These are phyloP conservation scores for Agroathelia rolfsii DNA, from an alignment of 1,284 basidiomycete species.

Conservation along the genomic window DNA sequence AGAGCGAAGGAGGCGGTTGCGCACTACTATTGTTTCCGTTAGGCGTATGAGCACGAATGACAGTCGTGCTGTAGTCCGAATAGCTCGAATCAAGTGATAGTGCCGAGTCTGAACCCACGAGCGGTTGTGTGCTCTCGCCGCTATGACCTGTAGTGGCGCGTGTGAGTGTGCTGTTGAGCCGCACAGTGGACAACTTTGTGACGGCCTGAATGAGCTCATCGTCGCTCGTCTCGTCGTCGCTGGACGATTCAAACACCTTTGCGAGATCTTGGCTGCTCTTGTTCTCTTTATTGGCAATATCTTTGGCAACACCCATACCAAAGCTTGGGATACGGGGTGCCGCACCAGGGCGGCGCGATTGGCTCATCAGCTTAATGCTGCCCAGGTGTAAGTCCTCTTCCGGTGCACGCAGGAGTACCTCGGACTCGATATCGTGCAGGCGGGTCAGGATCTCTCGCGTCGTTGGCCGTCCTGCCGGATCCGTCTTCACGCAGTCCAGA, in stretches of 20 bases:
- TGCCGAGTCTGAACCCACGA: conserved; percentile 34
- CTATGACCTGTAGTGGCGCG: conserved; percentile 29
- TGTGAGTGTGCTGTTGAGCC: conserved; percentile 40
- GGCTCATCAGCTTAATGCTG: conserved; percentile 71
- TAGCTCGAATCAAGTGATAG: conserved; percentile 28
- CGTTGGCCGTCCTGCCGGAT: conserved; percentile 63
- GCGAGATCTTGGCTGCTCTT: too few relatives aligned
- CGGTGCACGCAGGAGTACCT: conserved; percentile 60
- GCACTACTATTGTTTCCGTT: conserved; percentile 31
- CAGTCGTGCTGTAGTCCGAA: conserved; percentile 64
- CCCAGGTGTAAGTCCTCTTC: conserved; percentile 75
- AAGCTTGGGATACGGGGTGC: conserved; percentile 81
- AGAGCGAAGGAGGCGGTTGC: conserved; percentile 50
- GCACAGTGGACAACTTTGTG: conserved; percentile 40
- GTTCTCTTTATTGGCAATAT: conserved; percentile 28
- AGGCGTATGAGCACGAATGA: conserved; percentile 38
- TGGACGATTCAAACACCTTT: conserved; percentile 20
- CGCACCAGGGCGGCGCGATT: conserved; percentile 42
- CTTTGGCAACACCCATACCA: conserved; percentile 60
- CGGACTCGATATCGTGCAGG: conserved; percentile 70
- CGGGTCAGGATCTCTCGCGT: conserved; percentile 71
- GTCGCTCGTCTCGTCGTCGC: conserved; percentile 48
- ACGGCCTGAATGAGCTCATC: conserved; percentile 66
- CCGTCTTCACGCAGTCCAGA: conserved; percentile 68
- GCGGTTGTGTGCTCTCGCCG: conserved; percentile 40